Evolutionary conservation across 2,329 filamentous ascomycete species (phyloP), one percentile per base, ranked within the genome.

Genomic region (Gremmenia infestans): DNA sequence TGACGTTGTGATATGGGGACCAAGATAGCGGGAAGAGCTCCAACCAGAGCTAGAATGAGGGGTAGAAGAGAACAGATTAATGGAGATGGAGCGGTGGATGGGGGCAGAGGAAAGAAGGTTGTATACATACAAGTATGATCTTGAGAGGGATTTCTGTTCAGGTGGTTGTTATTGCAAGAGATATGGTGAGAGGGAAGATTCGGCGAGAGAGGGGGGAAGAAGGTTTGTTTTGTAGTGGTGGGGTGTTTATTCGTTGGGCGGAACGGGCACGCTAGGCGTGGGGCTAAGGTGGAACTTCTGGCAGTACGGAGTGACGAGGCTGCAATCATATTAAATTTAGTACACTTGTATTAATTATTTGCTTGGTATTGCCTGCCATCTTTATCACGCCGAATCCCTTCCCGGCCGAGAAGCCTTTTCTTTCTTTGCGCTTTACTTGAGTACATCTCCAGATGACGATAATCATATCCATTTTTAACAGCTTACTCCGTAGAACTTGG

Each of bases 61-160:
- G 28, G 25, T 51, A 25, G 14, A 40, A 17, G 3, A 43, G 22
- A 52, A 46, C 40, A 25, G 28, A 28, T 22, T 32, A 48, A 22
- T 32, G 50, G 36, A 50, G 32, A 39, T 28, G 19, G 50, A n/a
- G 39, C 17, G 19, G 46, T 45, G 42, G 35, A 53, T 23, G 36
- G 19, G 19, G 35, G 25, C 22, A 48, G 15, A 53, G 36, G 32
- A 48, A 48, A 45, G 6, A 28, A 23, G 28, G 55, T 19, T 50
- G 45, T 37, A 49, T 25, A 63, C 63, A 60, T 61, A 66, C 63
- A 56, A 56, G 50, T 48, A 55, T 48, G 55, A 42, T 47, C 9
- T 48, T 15, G 15, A 12, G 52, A n/a, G 50, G 23, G 28, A 5
- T 37, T 57, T 48, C 39, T 50, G 35, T 19, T 55, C 8, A 19